Evolutionary conservation across 768 basidiomycete species (phyloP).

Genomic region (Plicaturopsis crispa): DNA sequence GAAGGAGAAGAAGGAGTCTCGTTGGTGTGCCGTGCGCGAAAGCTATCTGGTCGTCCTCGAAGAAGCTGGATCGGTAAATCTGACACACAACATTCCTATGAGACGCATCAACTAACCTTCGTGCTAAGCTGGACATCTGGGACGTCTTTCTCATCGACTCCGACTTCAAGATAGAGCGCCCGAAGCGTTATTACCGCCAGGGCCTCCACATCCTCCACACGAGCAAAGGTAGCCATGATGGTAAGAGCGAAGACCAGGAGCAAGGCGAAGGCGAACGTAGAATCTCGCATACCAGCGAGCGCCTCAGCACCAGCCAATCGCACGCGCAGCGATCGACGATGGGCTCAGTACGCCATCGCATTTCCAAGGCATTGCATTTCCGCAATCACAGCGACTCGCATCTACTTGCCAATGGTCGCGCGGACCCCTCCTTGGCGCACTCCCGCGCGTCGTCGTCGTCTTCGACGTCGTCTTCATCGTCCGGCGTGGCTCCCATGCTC

Average conservation of each 20-base stretch:
- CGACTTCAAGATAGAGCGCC: conserved; percentile 87
- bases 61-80: conserved; percentile 75
- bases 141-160: conserved; percentile 91
- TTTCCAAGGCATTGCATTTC: conserved; percentile 39
- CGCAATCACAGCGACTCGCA: conserved; percentile 11
- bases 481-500: conserved; percentile 47
- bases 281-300: conserved; percentile 1
- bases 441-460: conserved; percentile 28
- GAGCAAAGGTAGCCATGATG: conserved; percentile 17
- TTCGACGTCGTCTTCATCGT: conserved; percentile 25
- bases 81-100: background rate
- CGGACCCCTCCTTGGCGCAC: conserved; percentile 17
- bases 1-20: conserved; percentile 52
- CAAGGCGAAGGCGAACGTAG: conserved; percentile 1
- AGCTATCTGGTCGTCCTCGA: conserved; percentile 83
- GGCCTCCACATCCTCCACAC: conserved; percentile 64
- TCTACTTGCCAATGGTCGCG: conserved; percentile 9
- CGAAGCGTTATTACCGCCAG: conserved; percentile 81
- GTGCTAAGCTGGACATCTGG: conserved; percentile 64
- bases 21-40: conserved; percentile 92
- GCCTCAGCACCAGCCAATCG: conserved; percentile 12
- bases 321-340: conserved; percentile 32
- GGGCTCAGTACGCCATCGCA: conserved; percentile 37
- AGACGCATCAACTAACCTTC: background rate
- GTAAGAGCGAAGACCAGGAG: conserved; percentile 12